Evolutionary conservation across 2,329 filamentous ascomycete genomes (phyloP), one percentile per base, ranked within the genome.

Genomic region (Ramichloridium luteum): DNA sequence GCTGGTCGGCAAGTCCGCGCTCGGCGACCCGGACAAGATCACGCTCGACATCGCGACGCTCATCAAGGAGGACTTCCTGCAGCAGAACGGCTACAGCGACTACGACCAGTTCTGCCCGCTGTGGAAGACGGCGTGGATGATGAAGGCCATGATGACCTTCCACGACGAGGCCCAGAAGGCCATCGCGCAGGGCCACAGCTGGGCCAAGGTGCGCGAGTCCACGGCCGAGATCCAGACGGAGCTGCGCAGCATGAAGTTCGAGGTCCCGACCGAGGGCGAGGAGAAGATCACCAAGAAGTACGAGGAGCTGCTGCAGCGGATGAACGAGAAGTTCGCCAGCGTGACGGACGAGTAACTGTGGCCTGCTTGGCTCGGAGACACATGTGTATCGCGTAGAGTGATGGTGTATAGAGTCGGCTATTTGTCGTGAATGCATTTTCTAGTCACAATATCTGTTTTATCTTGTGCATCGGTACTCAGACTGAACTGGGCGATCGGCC

Each of bases 81-180:
- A 98, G 64, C 90, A 98, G 61, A 98, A 98, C 65, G 90, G 90
- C 42, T 98, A 98, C 74, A 90, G 81, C 46, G 84, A 96, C 61
- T 96, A 98, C 58, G 90, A 98, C 56, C 86, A 96, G 65, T 98
- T 93, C 75, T 98, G 90, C 56, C 90, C 90, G 30, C 73, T 98
- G 53, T 98, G 90, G 90, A 98, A 98, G 78, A 98, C 90, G 0
- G 81, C 93, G 59, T 98, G 90, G 79, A 96, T 98, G 90, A 98
- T 98, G 90, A 94, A 93, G 73, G 80, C 84, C 43, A 96, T 98
- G 77, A 82, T 98, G 69, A 82, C 79, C 36, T 98, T 88, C 73
- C 84, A 94, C 57, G 92, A 98, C 52, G 90, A 98, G 67, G 78
- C 84, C 14, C 88, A 96, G 59, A 96, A 94, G 73, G 85, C 84